phyloP scores from a whole-genome alignment of 2,329 filamentous ascomycete species.

The Harringtonia aguacate region DNA sequence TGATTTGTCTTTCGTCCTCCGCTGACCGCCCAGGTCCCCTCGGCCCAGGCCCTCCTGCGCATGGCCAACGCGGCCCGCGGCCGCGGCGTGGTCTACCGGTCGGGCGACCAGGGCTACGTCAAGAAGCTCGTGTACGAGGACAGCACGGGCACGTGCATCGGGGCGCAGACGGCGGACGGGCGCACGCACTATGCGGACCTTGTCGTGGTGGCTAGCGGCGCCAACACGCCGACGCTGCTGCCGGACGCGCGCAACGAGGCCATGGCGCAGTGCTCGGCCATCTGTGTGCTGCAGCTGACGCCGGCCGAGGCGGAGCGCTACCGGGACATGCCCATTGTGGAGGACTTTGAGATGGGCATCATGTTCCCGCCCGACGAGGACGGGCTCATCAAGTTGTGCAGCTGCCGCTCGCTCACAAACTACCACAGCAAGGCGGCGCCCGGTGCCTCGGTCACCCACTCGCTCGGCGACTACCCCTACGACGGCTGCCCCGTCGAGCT shows the following conservation, averaged over 20 bases:
- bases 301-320: constrained; percentile 44
- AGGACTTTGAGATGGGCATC: constrained; percentile 22
- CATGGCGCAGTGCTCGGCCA: constrained; percentile 50
- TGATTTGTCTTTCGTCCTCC: too few relatives aligned
- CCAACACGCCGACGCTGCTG: constrained; percentile 46
- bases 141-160: constrained; percentile 26
- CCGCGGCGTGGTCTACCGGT: constrained; percentile 18
- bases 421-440: constrained; percentile 21
- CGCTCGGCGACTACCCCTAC: constrained; percentile 15
- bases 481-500: constrained; percentile 36
- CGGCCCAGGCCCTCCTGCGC: constrained; percentile 17
- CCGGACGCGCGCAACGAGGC: constrained; percentile 48
- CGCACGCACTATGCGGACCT: constrained; percentile 34
- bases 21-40: constrained; percentile 12
- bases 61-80: constrained; percentile 19
- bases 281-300: constrained; percentile 50
- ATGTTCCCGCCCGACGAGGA: constrained; percentile 43
- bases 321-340: constrained; percentile 24
- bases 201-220: constrained; percentile 43
- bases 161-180: constrained; percentile 37
- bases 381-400: constrained; percentile 40
- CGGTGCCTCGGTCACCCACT: constrained; percentile 12
- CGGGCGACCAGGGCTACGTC: constrained; percentile 13
- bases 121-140: constrained; percentile 15
- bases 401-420: constrained; percentile 41